Conservation (phyloP, 177 flowering plant species). For the Tripterygium wilfordii region DNA sequence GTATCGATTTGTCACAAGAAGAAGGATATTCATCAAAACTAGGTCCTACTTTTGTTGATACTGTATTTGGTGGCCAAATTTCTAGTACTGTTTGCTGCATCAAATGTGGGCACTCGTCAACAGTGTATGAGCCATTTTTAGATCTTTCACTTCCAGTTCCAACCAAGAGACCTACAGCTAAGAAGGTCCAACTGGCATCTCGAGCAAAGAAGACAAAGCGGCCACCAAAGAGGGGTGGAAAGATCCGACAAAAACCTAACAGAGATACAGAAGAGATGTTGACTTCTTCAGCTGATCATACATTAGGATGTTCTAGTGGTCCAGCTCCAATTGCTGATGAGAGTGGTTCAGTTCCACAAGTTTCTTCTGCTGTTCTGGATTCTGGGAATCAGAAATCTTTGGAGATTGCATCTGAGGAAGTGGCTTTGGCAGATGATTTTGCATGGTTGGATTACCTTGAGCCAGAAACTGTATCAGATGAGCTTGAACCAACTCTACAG, state of each 20-base stretch:
- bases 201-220: constrained; percentile 56
- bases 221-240: constrained; percentile 54
- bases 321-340: constrained; percentile 9
- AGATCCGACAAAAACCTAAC: constrained; percentile 33
- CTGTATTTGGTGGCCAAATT: constrained; percentile 77
- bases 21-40: constrained; percentile 18
- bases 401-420: constrained; percentile 13
- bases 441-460: constrained; percentile 40
- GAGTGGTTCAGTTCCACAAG: constrained; percentile 10
- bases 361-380: constrained; percentile 3
- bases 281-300: constrained; percentile 19
- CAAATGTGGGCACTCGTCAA: constrained; percentile 81
- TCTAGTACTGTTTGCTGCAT: constrained; percentile 80
- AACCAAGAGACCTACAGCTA: constrained; percentile 59
- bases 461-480: constrained; percentile 15
- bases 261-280: constrained; percentile 22
- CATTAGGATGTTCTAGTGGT: constrained; percentile 18
- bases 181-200: constrained; percentile 34
- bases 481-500: constrained; percentile 11
- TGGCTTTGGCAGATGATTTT: constrained; percentile 13
- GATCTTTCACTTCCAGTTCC: constrained; percentile 91
- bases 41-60: constrained; percentile 57
- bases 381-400: constrained; percentile 8
- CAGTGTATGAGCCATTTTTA: constrained; percentile 76
- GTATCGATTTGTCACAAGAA: constrained; percentile 16